Evolutionary conservation across 805 yeast genomes (phyloP).

Genomic region (Pichia cabralensis): DNA sequence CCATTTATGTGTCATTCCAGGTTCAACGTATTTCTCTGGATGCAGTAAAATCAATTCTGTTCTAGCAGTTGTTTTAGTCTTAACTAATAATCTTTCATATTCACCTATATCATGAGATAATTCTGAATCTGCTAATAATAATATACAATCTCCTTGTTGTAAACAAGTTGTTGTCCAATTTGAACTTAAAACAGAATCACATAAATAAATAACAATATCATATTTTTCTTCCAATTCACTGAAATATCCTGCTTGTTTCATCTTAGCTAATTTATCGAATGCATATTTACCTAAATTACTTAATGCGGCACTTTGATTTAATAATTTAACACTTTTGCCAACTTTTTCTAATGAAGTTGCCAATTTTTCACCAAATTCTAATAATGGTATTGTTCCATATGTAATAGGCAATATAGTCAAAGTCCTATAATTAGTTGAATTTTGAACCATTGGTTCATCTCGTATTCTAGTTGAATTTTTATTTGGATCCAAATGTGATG

Average conservation of each 20-base stretch:
- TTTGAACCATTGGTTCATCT: constrained; percentile 24
- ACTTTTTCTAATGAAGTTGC: constrained; percentile 62
- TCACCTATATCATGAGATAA: constrained; percentile 72
- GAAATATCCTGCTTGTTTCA: constrained; percentile 81
- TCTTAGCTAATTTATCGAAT: constrained; percentile 75
- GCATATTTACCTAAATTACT: constrained; percentile 85
- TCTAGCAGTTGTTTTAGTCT: constrained; percentile 73
- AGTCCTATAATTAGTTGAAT: constrained; percentile 57
- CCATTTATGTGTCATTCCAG: constrained; percentile 84
- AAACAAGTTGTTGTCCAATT: constrained; percentile 90
- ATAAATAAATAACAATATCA: constrained; percentile 81
- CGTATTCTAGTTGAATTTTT: constrained; percentile 22
- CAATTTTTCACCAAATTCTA: constrained; percentile 70
- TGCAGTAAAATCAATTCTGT: constrained; percentile 81
- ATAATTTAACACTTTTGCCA: constrained; percentile 62
- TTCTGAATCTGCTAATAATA: constrained; percentile 77
- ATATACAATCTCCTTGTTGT: constrained; percentile 90
- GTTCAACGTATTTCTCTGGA: constrained; percentile 69
- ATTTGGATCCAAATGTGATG: constrained; percentile 11
- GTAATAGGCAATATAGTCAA: constrained; percentile 76
- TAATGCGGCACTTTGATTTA: constrained; percentile 77
- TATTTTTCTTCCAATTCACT: constrained; percentile 85
- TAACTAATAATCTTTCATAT: constrained; percentile 66
- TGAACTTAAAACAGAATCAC: constrained; percentile 75
- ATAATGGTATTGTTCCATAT: constrained; percentile 65